A percentile compares a stretch with the other conserved stretches of the same genome.
Conservation (phyloP, 192 early-diverging fungal species). For the Blastocladiella britannica region DNA sequence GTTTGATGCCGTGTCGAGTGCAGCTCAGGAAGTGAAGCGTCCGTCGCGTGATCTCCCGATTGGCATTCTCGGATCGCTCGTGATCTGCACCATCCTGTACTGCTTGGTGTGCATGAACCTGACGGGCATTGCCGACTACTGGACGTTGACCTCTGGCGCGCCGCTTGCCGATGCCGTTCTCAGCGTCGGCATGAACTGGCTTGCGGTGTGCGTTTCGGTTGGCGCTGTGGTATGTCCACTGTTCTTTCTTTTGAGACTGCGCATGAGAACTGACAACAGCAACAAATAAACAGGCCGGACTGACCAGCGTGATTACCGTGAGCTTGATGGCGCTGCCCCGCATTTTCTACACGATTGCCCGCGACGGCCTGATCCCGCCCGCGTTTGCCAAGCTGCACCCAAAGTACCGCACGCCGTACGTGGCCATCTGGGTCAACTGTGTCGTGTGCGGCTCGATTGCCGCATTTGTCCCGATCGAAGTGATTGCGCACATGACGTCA, state of each 20-base stretch:
- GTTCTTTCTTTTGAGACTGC: too few relatives aligned
- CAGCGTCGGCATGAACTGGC: not conserved
- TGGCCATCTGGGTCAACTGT: constrained; percentile 45
- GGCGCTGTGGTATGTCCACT: too few relatives aligned
- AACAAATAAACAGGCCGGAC: too few relatives aligned
- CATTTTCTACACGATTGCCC: constrained; percentile 67
- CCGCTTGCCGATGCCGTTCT: constrained; percentile 30
- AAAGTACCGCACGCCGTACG: constrained; percentile 49
- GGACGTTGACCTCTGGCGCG: constrained; percentile 18
- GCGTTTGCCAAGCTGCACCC: constrained; percentile 49
- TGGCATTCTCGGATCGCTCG: constrained; percentile 57
- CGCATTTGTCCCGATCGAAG: constrained; percentile 41
- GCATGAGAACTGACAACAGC: too few relatives aligned
- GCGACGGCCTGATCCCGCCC: constrained; percentile 59
- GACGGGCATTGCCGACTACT: constrained; percentile 45
- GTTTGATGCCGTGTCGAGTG: constrained; percentile 72
- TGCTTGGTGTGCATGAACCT: constrained; percentile 33
- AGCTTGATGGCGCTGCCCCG: constrained; percentile 62
- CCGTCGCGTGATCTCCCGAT: constrained; percentile 65
- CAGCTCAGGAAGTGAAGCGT: constrained; percentile 57
- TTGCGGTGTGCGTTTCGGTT: not conserved
- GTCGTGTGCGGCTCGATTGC: constrained; percentile 38
- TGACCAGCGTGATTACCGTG: constrained; percentile 57
- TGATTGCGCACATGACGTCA: constrained; percentile 69
- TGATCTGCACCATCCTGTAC: constrained; percentile 60